Evolutionary conservation across 371 early-diverging fungal genomes (phyloP).

Genomic region (Rhizopus stolonifer): DNA sequence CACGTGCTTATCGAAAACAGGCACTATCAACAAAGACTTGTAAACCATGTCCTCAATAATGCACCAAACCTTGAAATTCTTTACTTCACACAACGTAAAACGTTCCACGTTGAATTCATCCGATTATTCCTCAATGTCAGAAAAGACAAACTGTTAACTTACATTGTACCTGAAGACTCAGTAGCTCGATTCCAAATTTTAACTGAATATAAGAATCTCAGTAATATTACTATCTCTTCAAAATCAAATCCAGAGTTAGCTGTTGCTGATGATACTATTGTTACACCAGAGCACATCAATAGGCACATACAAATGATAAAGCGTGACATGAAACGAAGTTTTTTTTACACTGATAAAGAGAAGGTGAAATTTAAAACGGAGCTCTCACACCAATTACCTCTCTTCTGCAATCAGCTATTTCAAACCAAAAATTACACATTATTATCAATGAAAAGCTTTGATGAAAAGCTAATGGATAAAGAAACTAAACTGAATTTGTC

Average conservation of each 20-base stretch:
- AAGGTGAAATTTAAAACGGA: conserved; percentile 4
- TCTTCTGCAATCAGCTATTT: conserved; percentile 6
- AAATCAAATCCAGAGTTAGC: neutral
- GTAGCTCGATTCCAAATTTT: conserved; percentile 1
- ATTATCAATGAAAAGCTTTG: conserved; percentile 10
- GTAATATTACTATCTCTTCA: conserved; percentile 1
- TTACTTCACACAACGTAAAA: neutral
- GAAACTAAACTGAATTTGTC: conserved; percentile 7
- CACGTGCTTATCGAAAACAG: neutral
- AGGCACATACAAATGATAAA: conserved; percentile 1
- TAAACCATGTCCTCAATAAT: neutral
- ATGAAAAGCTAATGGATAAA: conserved; percentile 7
- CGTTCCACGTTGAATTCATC: neutral
- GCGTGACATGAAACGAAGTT: neutral
- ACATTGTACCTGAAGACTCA: conserved; percentile 1
- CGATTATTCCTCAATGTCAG: neutral
- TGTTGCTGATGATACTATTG: conserved; percentile 1
- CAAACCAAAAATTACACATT: conserved; percentile 3
- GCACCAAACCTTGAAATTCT: conserved; percentile 1
- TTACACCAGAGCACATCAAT: conserved; percentile 1
- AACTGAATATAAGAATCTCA: neutral
- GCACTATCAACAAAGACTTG: conserved; percentile 1
- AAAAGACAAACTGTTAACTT: neutral
- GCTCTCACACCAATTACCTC: conserved; percentile 3
- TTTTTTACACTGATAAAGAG: conserved; percentile 4